Percentiles rank a stretch among this genome's conserved stretches.
Evolutionary conservation across 352 stramenopile genomes (phyloP).

Genomic region (Phytophthora pini): DNA sequence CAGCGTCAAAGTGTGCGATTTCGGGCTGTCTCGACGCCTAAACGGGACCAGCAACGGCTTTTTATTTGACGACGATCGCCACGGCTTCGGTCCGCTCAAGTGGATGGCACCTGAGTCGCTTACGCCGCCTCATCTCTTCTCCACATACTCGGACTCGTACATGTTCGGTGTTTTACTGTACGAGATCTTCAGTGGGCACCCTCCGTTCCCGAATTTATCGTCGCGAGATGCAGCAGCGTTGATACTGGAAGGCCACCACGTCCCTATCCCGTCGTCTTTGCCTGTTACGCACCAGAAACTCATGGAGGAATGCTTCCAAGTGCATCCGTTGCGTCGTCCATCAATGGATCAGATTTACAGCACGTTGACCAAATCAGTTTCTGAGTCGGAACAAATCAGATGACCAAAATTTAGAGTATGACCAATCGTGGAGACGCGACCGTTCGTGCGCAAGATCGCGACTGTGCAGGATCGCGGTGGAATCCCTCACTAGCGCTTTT

Average conservation of each 20-base stretch:
- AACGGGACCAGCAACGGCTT: constrained; percentile 18
- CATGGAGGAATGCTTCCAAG: constrained; percentile 70
- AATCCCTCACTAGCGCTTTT: constrained; percentile 18
- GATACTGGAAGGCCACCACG: constrained; percentile 70
- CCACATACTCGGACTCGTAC: constrained; percentile 73
- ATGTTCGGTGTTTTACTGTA: constrained; percentile 82
- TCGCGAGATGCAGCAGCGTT: constrained; percentile 62
- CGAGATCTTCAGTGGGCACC: constrained; percentile 71
- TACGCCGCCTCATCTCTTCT: constrained; percentile 71
- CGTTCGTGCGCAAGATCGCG: background rate
- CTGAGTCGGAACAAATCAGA: too few relatives aligned
- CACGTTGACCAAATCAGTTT: constrained; percentile 9
- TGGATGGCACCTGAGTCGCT: constrained; percentile 82
- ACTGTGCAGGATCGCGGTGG: too few relatives aligned
- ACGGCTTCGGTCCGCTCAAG: constrained; percentile 73
- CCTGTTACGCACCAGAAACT: constrained; percentile 51
- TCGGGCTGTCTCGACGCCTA: constrained; percentile 64
- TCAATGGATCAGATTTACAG: constrained; percentile 74
- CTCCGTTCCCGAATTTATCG: constrained; percentile 63
- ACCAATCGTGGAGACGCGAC: too few relatives aligned
- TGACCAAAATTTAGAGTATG: too few relatives aligned
- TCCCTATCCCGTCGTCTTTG: constrained; percentile 55
- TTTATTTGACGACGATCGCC: constrained; percentile 61
- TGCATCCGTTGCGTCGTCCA: constrained; percentile 59
- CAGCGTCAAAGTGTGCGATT: constrained; percentile 78